Base-by-base conservation (phyloP, 2,329 filamentous ascomycete species). In the Pestalotiopsis sp. region DNA sequence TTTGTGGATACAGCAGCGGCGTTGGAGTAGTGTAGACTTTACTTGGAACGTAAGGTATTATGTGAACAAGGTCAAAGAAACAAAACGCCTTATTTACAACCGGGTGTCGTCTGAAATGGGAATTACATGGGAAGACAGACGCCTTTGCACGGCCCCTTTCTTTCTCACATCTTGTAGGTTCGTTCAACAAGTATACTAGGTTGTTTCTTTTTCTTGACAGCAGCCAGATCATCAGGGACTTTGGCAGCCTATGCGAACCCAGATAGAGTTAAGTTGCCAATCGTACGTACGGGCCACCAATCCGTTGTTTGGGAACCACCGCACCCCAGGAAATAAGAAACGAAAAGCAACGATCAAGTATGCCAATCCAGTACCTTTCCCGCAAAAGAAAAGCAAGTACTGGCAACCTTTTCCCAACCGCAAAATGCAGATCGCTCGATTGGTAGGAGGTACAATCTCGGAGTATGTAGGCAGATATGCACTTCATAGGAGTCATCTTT, bases 251-350 rank as follows among this genome's bases (percentile, higher is more conserved):
- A 64, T 45, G 61, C 39, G 61, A 64, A 65, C 39, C 38, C 62
- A 57, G 63, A 56, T 66, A 56, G 49, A 66, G 63, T 66, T 66
- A 57, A 58, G 63, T 36, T 39, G 38, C 59, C 27, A 62, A 20
- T 23, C 45, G 45, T 52, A n/a, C 31, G 17, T 39, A 39, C 59
- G 59, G 59, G 59, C 13, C 59, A 62, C 17, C 59, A 36, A 39
- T 62, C 59, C 59, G 59, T 20, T 39, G 59, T 59, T n/a, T 62
- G 38, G 59, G 17, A 62, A n/a, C 59, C 45, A 7, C 17, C 59
- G 59, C 36, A n/a, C 27, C 59, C 59, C 59, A 36, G 59, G n/a
- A 20, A 62, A 59, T 14, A 17, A 36, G 27, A 59, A 59, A 36
- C 57, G 20, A 57, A 31, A 56, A 56, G 41, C 63, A 56, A 39